These are phyloP conservation scores for Phoma herbarum DNA, from an alignment of 2,329 filamentous ascomycete genomes.

Conservation along the genomic window DNA sequence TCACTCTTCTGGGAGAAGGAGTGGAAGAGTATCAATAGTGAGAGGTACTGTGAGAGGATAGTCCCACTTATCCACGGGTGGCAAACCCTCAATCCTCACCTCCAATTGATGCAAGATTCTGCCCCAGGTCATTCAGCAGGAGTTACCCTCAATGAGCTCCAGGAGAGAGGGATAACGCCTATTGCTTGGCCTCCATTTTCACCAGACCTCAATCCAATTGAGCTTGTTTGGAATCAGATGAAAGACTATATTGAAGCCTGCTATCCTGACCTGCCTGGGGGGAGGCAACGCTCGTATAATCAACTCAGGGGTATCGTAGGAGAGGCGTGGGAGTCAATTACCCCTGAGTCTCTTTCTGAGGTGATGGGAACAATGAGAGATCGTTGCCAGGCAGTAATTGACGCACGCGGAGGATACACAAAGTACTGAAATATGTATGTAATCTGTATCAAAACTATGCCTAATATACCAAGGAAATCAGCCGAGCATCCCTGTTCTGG, in stretches of 20 bases:
- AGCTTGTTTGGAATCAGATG: neutral
- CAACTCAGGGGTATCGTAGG: neutral
- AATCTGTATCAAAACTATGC: neutral
- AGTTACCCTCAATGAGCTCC: neutral
- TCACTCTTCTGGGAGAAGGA: neutral
- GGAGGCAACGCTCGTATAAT: neutral
- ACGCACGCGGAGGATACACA: no score
- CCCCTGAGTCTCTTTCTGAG: no score
- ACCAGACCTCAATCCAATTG: neutral
- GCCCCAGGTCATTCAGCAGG: neutral
- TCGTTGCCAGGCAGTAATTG: no score
- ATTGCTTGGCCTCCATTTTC: neutral
- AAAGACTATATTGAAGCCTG: neutral
- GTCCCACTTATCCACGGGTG: neutral
- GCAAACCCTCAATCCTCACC: neutral
- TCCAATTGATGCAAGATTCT: neutral
- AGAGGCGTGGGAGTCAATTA: no score
- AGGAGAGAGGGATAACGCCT: neutral
- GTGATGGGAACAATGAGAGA: no score
- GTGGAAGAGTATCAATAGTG: neutral
- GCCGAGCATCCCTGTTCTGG: neutral
- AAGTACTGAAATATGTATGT: neutral
- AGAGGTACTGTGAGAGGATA: conserved; percentile 1
- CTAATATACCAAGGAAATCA: neutral
- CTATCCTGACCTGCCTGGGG: neutral